phyloP scores from a whole-genome alignment of 371 early-diverging fungal species.

The Amoeboradix gromovi region DNA sequence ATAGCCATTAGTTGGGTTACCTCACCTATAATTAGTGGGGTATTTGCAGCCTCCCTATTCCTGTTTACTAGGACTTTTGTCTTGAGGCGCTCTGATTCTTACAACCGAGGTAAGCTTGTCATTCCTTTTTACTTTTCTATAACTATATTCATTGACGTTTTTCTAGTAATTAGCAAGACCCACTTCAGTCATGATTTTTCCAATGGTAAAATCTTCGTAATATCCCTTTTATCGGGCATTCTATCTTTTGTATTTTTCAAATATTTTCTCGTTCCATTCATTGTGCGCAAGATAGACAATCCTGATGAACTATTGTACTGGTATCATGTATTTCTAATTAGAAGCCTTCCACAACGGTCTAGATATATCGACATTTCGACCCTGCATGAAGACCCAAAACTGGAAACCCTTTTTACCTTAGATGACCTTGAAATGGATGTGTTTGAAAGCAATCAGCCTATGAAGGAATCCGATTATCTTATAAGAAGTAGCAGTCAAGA shows the following conservation, averaged over 20 bases:
- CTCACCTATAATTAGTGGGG: conserved; percentile 29
- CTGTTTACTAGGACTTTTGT: conserved; percentile 29
- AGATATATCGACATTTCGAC: no score
- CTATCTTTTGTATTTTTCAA: conserved; percentile 12
- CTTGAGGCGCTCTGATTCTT: conserved; percentile 26
- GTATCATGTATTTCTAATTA: conserved; percentile 32
- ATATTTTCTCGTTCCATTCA: conserved; percentile 30
- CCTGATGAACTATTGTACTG: conserved; percentile 32
- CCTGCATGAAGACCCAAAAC: no score
- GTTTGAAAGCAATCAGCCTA: no score
- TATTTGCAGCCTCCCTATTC: conserved; percentile 31
- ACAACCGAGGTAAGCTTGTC: conserved; percentile 34
- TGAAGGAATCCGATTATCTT: no score
- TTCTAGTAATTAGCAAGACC: not conserved
- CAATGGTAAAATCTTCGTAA: no score
- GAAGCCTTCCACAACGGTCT: conserved; percentile 9
- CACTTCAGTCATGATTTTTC: no score
- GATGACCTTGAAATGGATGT: no score
- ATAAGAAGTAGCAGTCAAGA: no score
- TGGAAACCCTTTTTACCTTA: no score
- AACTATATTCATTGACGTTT: conserved; percentile 21
- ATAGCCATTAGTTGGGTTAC: conserved; percentile 37
- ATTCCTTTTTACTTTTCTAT: conserved; percentile 51
- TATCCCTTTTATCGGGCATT: no score
- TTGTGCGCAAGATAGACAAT: conserved; percentile 25